These are phyloP conservation scores for Tetrahymena elliotti DNA, from an alignment of 73 alveolate species.

Conservation along the genomic window DNA sequence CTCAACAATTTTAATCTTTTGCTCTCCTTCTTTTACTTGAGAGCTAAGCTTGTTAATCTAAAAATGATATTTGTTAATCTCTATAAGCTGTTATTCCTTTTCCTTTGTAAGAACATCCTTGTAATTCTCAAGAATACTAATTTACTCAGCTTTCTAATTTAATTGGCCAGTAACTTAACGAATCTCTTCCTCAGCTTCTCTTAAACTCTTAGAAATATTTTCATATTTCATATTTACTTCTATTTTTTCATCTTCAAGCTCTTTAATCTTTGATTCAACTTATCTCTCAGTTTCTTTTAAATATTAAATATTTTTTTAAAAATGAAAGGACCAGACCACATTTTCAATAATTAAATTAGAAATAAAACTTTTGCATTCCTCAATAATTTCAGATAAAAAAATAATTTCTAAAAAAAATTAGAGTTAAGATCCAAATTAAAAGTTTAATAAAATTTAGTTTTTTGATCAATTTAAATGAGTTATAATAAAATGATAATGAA, in stretches of 20 bases:
- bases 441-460: too few relatives aligned
- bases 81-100: not conserved
- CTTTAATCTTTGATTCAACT: not conserved
- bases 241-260: not conserved
- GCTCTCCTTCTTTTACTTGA: not conserved
- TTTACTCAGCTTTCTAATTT: not conserved
- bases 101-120: not conserved
- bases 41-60: not conserved
- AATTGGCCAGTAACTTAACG: not conserved
- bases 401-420: too few relatives aligned
- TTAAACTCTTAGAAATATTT: not conserved
- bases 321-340: too few relatives aligned
- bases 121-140: not conserved
- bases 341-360: too few relatives aligned
- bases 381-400: too few relatives aligned
- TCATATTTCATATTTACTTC: not conserved
- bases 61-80: not conserved
- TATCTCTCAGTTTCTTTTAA: not conserved
- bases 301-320: not conserved
- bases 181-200: not conserved
- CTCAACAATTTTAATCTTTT: not conserved
- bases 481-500: too few relatives aligned
- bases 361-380: too few relatives aligned
- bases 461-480: too few relatives aligned
- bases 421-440: too few relatives aligned